Percentiles rank a stretch among this genome's conserved stretches.
These are phyloP conservation scores for Gymnopilus junonius DNA, from an alignment of 768 basidiomycete genomes.

Conservation along the genomic window DNA sequence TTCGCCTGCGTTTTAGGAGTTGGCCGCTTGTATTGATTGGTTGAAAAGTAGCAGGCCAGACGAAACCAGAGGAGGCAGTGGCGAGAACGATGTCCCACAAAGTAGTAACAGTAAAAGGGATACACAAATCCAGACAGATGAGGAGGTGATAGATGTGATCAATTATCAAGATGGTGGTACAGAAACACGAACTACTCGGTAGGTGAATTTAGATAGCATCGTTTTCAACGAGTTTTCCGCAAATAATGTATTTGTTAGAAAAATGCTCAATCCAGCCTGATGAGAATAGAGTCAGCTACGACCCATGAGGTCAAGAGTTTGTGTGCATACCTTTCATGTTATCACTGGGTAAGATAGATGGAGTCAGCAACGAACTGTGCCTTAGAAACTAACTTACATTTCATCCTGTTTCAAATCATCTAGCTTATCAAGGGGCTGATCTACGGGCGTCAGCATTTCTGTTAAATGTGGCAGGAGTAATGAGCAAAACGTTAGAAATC, in stretches of 20 bases:
- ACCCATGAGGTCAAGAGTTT: neutral
- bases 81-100: neutral
- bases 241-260: constrained; percentile 88
- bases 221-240: constrained; percentile 88
- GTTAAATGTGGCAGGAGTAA: constrained; percentile 26
- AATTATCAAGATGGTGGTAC: constrained; percentile 12
- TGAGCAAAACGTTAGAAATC: neutral
- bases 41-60: constrained; percentile 10
- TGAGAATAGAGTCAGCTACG: constrained; percentile 6
- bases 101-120: neutral
- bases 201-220: constrained; percentile 46
- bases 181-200: constrained; percentile 17
- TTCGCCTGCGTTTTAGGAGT: constrained; percentile 10
- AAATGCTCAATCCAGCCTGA: constrained; percentile 95
- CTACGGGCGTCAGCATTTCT: constrained; percentile 90
- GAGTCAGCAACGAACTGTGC: neutral
- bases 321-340: constrained; percentile 81
- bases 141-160: neutral
- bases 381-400: constrained; percentile 58
- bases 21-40: constrained; percentile 15
- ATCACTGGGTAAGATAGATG: constrained; percentile 53
- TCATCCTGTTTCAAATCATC: constrained; percentile 79
- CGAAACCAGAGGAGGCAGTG: neutral
- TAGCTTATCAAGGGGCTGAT: constrained; percentile 85
- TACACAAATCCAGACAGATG: neutral